These are phyloP conservation scores for Ascochyta clinopodiicola DNA, from an alignment of 2,329 filamentous ascomycete species.

Conservation along the genomic window DNA sequence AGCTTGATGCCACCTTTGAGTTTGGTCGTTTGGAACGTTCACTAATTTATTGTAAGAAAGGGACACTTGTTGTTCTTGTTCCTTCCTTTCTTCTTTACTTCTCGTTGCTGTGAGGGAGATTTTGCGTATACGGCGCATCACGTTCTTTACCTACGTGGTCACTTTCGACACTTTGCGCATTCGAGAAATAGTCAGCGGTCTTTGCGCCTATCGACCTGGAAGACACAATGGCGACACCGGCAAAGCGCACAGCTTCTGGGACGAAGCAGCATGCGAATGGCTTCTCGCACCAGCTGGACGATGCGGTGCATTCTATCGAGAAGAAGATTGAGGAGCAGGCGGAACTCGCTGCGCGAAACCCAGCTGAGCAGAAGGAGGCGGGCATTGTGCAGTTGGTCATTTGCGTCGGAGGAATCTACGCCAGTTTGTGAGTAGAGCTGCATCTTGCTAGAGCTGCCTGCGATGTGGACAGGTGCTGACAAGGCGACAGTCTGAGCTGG, in stretches of 20 bases:
- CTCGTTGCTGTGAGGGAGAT: not conserved
- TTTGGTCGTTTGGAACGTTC: slow-evolving; percentile 12
- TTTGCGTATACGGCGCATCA: not conserved
- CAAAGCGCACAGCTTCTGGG: slow-evolving; percentile 40
- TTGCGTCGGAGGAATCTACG: slow-evolving; percentile 94
- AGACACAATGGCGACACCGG: slow-evolving; percentile 37
- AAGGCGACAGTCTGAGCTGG: slow-evolving; percentile 77
- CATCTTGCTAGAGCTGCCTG: too few relatives aligned
- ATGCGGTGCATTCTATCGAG: slow-evolving; percentile 38
- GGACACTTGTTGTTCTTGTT: slow-evolving; percentile 14
- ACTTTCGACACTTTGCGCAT: not conserved
- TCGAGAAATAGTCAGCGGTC: not conserved
- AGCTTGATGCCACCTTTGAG: slow-evolving; percentile 44
- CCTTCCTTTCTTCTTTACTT: slow-evolving; percentile 1
- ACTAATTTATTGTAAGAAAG: not conserved
- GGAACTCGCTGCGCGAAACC: slow-evolving; percentile 40
- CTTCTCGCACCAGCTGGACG: slow-evolving; percentile 29
- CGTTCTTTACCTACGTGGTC: not conserved
- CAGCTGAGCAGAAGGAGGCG: slow-evolving; percentile 50
- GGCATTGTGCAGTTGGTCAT: slow-evolving; percentile 79
- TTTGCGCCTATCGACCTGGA: not conserved
- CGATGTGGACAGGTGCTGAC: slow-evolving; percentile 9
- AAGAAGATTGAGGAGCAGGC: slow-evolving; percentile 41
- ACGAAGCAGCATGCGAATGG: slow-evolving; percentile 32
- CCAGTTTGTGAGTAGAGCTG: slow-evolving; percentile 75